Evolutionary conservation across 2,329 filamentous ascomycete species (phyloP).

Genomic region (Fusarium armeniacum): DNA sequence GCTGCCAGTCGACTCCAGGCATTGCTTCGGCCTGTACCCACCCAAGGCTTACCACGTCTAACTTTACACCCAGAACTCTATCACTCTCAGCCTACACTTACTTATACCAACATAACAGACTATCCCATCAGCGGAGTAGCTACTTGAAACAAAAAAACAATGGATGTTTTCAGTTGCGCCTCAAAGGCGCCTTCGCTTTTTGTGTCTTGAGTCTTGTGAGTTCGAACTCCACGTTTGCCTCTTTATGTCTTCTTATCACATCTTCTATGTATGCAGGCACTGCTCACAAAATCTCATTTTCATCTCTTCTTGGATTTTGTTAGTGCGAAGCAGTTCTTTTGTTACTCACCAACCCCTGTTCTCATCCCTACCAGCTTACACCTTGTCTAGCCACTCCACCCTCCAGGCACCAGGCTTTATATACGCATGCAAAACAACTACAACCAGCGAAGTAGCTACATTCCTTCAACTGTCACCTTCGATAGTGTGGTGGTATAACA

Average conservation of each 20-base stretch:
- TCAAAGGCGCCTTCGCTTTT: neutral
- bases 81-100: neutral
- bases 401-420: neutral
- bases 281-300: neutral
- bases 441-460: conserved; percentile 14
- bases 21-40: neutral
- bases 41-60: neutral
- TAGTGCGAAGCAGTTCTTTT: neutral
- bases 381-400: neutral
- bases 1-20: neutral
- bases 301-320: neutral
- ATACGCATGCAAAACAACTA: neutral
- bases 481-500: conserved; percentile 8
- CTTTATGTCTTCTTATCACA: neutral
- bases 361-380: neutral
- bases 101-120: conserved; percentile 2
- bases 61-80: neutral
- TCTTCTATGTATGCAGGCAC: neutral
- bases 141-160: no score
- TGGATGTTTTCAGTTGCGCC: neutral
- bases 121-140: conserved; percentile 7
- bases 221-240: neutral
- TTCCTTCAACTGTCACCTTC: neutral
- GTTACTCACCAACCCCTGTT: neutral
- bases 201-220: neutral